Evolutionary conservation across 106 monocot genomes (phyloP).

Genomic region (Dioscorea zingiberensis): DNA sequence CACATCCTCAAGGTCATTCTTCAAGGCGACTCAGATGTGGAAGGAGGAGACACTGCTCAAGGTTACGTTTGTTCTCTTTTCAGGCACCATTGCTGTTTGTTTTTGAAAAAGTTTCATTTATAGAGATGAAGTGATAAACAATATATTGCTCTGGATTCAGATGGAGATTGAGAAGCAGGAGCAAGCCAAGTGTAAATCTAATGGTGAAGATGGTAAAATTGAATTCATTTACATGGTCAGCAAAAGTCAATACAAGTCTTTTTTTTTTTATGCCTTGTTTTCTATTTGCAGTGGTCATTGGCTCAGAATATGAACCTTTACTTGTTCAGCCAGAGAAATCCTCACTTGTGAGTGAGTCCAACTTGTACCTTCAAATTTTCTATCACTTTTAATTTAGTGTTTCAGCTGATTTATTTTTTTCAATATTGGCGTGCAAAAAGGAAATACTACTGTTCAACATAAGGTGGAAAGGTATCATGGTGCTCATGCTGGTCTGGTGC

Average conservation of each 20-base stretch:
- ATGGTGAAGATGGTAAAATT: slow-evolving; percentile 14
- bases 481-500: slow-evolving; percentile 70
- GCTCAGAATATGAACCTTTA: slow-evolving; percentile 42
- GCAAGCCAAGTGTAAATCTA: slow-evolving; percentile 10
- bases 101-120: background rate
- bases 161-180: slow-evolving; percentile 41
- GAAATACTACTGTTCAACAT: slow-evolving; percentile 67
- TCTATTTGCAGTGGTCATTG: slow-evolving; percentile 22
- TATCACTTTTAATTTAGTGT: too few relatives aligned
- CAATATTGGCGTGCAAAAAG: slow-evolving; percentile 18
- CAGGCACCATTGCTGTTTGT: background rate
- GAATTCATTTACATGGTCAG: background rate
- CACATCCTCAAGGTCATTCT: slow-evolving; percentile 90
- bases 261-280: background rate
- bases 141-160: slow-evolving; percentile 20
- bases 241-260: too few relatives aligned
- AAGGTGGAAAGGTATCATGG: slow-evolving; percentile 63
- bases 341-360: slow-evolving; percentile 27
- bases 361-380: background rate
- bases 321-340: slow-evolving; percentile 45
- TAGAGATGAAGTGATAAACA: background rate
- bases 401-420: background rate
- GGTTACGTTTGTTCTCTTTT: too few relatives aligned
- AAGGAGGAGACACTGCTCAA: slow-evolving; percentile 72
- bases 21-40: slow-evolving; percentile 82